Evolutionary conservation across 148 eudicot species (phyloP), one percentile per base, ranked within the genome.

Genomic region (Polygonum maritimum): DNA sequence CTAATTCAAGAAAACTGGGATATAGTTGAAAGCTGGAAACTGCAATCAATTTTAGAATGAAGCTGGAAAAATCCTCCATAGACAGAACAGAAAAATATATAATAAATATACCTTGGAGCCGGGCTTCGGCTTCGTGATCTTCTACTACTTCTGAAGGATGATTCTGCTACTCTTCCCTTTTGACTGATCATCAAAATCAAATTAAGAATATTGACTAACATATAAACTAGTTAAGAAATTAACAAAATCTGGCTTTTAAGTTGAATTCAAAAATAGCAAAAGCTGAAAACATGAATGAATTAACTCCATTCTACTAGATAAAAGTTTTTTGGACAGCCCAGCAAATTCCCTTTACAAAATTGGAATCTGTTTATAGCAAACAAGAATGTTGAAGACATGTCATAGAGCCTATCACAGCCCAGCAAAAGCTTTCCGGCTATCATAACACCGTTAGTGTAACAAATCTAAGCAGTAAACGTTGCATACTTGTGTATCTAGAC

Each of bases 71-170:
- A 11, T 33, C 7, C 40, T 31, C 39, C 18, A n/a, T 51, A 40
- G 7, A 48, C 76, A 51, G 21, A 57, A 49, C 49, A 33, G 63
- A 26, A 26, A 26, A 26, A 26, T 6, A 52, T 1, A 54, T n/a
- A 2, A 16, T 2, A 48, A 13, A 33, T 31, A 16, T 47, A 69
- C 83, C 82, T 81, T 18, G 89, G 84, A 38, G 85, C 85, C 40
- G 84, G 89, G 76, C 89, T 87, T 76, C 85, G 89, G 76, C 89
- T 87, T 76, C 85, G 77, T 77, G 89, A 86, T 70, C 87, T 84
- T 73, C 51, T 78, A 31, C 69, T 13, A 62, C 76, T 79, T 70
- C 63, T 69, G 69, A 74, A 78, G 41, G 76, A 76, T 57, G 83
- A 80, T 75, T 85, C 87, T 8, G 76, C 31, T 31, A 85, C 78